A percentile compares a stretch with the other conserved stretches of the same genome.
These are phyloP conservation scores for Naganishia onofrii DNA, from an alignment of 768 basidiomycete genomes.

Conservation along the genomic window DNA sequence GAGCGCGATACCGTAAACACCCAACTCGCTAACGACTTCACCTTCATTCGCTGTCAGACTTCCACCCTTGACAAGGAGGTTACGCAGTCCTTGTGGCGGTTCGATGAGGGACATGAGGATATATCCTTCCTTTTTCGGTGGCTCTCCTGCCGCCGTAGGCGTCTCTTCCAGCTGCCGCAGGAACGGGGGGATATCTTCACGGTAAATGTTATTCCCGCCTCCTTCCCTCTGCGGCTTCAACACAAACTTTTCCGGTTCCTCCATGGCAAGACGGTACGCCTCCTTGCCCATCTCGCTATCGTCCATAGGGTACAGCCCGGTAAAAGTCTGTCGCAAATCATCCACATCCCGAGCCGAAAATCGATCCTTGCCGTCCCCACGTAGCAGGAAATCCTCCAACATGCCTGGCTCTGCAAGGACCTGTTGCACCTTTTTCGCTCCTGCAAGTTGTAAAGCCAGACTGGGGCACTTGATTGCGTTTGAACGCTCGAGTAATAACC, in stretches of 20 bases:
- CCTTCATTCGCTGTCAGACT: constrained; percentile 50
- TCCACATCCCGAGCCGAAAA: constrained; percentile 53
- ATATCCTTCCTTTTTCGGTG: constrained; percentile 73
- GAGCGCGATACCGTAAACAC: constrained; percentile 84
- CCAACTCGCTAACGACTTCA: constrained; percentile 83
- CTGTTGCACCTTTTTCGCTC: constrained; percentile 92
- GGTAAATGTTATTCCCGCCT: constrained; percentile 94
- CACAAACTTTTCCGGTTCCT: constrained; percentile 63
- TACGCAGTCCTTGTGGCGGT: constrained; percentile 66
- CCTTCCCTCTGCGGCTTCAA: constrained; percentile 98
- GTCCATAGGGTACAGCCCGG: constrained; percentile 81
- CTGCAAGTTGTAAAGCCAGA: constrained; percentile 87
- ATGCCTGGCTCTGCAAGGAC: constrained; percentile 71
- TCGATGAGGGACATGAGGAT: constrained; percentile 92
- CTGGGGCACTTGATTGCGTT: constrained; percentile 89
- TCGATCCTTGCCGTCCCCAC: constrained; percentile 28
- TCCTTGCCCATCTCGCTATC: constrained; percentile 51
- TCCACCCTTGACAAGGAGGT: constrained; percentile 75
- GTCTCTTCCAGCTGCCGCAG: constrained; percentile 61
- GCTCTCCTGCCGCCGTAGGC: constrained; percentile 34
- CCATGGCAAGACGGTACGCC: constrained; percentile 60
- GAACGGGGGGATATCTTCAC: constrained; percentile 72
- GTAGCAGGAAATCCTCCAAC: constrained; percentile 67
- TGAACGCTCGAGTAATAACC: constrained; percentile 74
- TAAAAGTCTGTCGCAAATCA: constrained; percentile 71